These are phyloP conservation scores for Sporothrix protearum DNA, from an alignment of 2,329 filamentous ascomycete species.

Conservation along the genomic window DNA sequence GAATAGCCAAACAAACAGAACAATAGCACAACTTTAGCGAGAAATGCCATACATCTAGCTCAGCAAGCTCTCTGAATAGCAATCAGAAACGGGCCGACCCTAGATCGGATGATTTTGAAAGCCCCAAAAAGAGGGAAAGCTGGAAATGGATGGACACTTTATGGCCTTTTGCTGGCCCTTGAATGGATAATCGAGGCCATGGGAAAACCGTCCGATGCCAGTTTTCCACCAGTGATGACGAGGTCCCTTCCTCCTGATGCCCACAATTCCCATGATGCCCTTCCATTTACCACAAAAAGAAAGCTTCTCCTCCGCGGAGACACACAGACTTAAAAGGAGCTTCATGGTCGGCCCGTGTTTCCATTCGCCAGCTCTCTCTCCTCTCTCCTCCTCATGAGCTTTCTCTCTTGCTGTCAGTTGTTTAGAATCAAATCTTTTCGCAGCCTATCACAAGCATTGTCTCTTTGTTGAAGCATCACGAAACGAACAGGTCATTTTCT, in stretches of 20 bases:
- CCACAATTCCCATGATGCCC: not conserved
- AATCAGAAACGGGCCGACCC: not conserved
- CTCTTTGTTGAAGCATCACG: not conserved
- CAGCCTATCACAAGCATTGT: not conserved
- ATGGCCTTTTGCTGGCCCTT: not conserved
- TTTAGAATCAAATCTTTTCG: not conserved
- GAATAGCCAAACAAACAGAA: not conserved
- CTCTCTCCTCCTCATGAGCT: not conserved
- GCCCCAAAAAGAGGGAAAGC: not conserved
- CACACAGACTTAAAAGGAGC: slow-evolving; percentile 11
- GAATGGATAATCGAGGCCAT: not conserved
- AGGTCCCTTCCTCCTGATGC: not conserved
- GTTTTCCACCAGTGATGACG: not conserved
- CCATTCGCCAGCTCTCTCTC: not conserved
- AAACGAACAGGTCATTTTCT: slow-evolving; percentile 4
- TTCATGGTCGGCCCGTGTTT: not conserved
- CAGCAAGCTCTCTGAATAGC: not conserved
- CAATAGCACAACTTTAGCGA: not conserved
- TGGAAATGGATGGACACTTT: not conserved
- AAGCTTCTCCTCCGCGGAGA: not conserved
- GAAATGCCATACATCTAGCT: not conserved
- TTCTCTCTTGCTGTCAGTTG: not conserved
- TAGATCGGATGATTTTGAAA: not conserved
- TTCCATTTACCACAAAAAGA: not conserved
- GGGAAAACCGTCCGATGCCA: not conserved